Evolutionary conservation across 2,329 filamentous ascomycete genomes (phyloP), one percentile per base, ranked within the genome.

Genomic region (Tricladium varicosporioides): DNA sequence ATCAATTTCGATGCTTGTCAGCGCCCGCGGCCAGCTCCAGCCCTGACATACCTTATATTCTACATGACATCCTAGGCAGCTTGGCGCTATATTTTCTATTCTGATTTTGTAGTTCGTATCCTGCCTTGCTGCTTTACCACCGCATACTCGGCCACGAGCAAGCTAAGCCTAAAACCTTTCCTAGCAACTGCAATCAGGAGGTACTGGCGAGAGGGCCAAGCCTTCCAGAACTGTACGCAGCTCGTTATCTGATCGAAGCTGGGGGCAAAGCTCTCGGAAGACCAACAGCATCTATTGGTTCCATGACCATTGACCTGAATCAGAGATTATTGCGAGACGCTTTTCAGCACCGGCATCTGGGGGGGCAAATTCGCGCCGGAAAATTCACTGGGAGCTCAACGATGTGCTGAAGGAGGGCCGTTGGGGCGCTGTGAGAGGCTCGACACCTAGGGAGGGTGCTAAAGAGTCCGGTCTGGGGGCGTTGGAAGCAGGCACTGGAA

Each of bases 1-100:
- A 60, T 60, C 61, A 64, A 60, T 62, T 62, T 63, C 57, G 60
- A 67, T 65, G 65, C 65, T 62, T 63, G 65, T 67, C 64, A 67
- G 60, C 64, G 62, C 56, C 60, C 62, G 63, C 55, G 51, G 56
- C 57, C 56, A 58, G 56, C 48, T 61, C 60, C 62, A 67, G 65
- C 63, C 65, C 65, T 68, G 60, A 62, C 56, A 62, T 54, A 59
- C 57, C 58, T 62, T 58, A 57, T 53, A 50, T 33, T 61, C 58
- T 46, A 53, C 60, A 60, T 58, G 53, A 59, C 55, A 62, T 57
- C 60, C 65, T 60, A 60, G 63, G 51, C 31, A 45, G 51, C 56
- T 64, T 63, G 63, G 60, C 64, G 60, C 60, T 60, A 64, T 62
- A 50, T 49, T 60, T 65, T 63, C 61, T 63, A 65, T 63, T 65